phyloP scores from a whole-genome alignment of 1,284 basidiomycete species.

The Ustilago hordei region DNA sequence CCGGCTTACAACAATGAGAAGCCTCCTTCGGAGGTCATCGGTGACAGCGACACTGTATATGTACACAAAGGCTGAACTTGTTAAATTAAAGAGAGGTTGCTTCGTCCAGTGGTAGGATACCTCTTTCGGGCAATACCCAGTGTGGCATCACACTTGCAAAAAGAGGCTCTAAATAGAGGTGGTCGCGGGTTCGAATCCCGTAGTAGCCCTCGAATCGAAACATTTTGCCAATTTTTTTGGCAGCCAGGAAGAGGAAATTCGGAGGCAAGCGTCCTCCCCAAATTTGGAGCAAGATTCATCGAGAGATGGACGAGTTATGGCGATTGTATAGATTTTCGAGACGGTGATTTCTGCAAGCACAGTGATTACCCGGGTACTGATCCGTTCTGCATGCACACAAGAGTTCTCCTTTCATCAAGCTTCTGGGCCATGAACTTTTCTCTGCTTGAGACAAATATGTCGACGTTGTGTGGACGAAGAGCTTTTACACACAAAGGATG shows the following conservation, averaged over 20 bases:
- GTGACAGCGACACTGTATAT: not conserved
- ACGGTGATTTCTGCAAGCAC: not conserved
- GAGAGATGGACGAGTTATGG: not conserved
- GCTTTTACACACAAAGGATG: not conserved
- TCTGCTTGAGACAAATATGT: not conserved
- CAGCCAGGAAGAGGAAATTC: not conserved
- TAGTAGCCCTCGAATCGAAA: constrained; percentile 21
- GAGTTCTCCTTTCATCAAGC: no score
- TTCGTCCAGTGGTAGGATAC: constrained; percentile 56
- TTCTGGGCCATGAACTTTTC: no score
- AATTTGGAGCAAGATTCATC: not conserved
- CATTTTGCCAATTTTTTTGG: constrained; percentile 14
- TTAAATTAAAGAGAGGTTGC: constrained; percentile 24
- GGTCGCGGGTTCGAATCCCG: constrained; percentile 51
- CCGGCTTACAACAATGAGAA: no score
- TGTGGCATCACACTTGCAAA: constrained; percentile 26
- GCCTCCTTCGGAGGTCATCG: not conserved
- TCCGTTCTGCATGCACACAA: no score
- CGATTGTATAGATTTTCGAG: not conserved
- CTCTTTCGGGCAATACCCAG: constrained; percentile 47
- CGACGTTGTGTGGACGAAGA: not conserved
- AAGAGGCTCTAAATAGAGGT: constrained; percentile 33
- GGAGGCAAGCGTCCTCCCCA: not conserved
- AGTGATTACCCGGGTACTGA: no score
- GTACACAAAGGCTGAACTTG: not conserved